Conservation (phyloP, 192 early-diverging fungal genomes). For the Coemansia sp. region DNA sequence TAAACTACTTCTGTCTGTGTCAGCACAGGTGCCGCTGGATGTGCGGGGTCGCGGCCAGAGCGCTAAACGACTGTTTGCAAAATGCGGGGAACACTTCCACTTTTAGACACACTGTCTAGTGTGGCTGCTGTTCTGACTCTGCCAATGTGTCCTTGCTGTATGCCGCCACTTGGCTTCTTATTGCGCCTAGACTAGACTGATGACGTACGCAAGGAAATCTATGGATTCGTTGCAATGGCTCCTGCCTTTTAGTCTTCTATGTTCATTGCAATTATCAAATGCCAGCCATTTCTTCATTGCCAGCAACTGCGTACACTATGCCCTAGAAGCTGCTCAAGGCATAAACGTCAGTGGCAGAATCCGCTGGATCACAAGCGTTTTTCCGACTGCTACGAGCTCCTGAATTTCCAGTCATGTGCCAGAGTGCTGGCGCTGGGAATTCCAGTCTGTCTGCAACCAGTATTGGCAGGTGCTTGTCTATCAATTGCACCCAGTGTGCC, state of each 20-base stretch:
- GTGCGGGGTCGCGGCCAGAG: constrained; percentile 1
- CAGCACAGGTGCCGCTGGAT: background rate
- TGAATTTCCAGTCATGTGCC: background rate
- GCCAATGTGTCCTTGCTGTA: constrained; percentile 5
- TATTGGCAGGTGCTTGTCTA: background rate
- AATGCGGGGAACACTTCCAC: background rate
- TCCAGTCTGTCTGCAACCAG: background rate
- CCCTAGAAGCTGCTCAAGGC: background rate
- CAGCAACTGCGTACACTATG: background rate
- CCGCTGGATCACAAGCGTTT: background rate
- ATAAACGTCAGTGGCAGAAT: constrained; percentile 1
- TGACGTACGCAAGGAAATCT: background rate
- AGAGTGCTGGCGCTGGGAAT: background rate
- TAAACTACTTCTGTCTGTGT: background rate
- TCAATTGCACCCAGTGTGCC: background rate
- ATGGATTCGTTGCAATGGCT: background rate
- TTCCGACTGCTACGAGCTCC: background rate
- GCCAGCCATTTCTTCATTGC: background rate
- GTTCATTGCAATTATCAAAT: background rate
- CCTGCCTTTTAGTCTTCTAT: background rate
- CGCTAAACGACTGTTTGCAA: background rate
- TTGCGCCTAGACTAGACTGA: background rate
- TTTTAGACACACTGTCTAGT: constrained; percentile 3
- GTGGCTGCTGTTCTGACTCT: constrained; percentile 3
- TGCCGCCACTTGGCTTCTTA: constrained; percentile 5